Base-by-base conservation (phyloP, 768 basidiomycete genomes). In the Suillus lakei region DNA sequence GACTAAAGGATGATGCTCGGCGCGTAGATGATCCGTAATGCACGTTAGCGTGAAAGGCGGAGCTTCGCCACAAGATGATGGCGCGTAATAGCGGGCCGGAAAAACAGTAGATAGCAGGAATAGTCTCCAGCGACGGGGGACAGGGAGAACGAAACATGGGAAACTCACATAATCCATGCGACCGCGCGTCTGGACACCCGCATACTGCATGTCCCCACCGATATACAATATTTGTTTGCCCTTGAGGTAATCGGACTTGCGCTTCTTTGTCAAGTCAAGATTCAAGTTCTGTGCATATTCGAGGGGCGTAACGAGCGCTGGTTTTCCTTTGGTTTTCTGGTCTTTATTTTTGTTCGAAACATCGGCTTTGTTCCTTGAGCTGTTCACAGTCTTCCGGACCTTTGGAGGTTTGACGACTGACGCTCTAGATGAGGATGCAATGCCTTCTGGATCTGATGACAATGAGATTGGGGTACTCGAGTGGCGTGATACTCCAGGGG, bases 131-230 rank as follows among this genome's bases (percentile, higher is more conserved):
- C 23, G 16, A 61, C 41, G 60, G 26, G 60, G 58, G 53, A 63
- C 21, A 59, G 44, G 59, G 60, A 43, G 34, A 51, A 30, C 23
- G 41, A 62, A 48, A 59, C 8, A 30, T 59, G n/a, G 36, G 36
- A 41, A n/a, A 79, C 88, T 70, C 78, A 91, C 90, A 43, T 86
- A 74, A 16, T 86, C 81, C 88, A 91, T 90, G 66, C 84, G 81
- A 18, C 79, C 80, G 53, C 82, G 82, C 4, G 89, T 91, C 53
- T 72, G 72, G 43, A 79, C 76, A 30, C 83, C 79, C 2, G 88
- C 88, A 63, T 78, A 81, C 30, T 72, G 78, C 80, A 83, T 81
- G 73, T 92, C 90, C 7, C 83, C 86, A 34, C 87, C 87, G 41
- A 79, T 75, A 69, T 88, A 90, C 70, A 85, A 87, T 38, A 91